A percentile compares a stretch with the other conserved stretches of the same genome.
Conservation (phyloP, 768 basidiomycete genomes). For the Suillus paluster region DNA sequence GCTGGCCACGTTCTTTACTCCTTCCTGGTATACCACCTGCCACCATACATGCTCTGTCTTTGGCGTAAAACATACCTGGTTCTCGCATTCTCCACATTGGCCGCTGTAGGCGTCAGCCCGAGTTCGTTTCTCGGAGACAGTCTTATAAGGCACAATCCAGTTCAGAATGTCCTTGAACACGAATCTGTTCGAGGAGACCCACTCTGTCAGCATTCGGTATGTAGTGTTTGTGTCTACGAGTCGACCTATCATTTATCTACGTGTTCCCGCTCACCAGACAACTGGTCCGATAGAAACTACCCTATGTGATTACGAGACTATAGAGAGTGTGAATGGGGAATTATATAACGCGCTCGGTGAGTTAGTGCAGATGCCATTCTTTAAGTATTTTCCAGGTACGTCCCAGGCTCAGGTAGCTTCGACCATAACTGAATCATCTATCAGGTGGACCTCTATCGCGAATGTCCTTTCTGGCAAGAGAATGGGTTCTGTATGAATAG, state of each 20-base stretch:
- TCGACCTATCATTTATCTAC: constrained; percentile 11
- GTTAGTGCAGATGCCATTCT: constrained; percentile 90
- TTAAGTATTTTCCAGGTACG: constrained; percentile 90
- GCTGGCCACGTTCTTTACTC: constrained; percentile 8
- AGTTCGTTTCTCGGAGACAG: constrained; percentile 62
- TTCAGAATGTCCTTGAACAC: constrained; percentile 77
- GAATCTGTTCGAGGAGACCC: constrained; percentile 49
- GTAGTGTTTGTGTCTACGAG: constrained; percentile 12
- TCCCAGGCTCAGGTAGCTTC: constrained; percentile 1
- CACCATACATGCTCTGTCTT: constrained; percentile 25
- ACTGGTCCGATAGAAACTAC: constrained; percentile 90
- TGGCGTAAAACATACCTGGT: constrained; percentile 32
- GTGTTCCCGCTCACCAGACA: constrained; percentile 45
- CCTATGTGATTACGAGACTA: constrained; percentile 89
- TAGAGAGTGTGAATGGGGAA: constrained; percentile 86
- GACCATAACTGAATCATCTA: not conserved
- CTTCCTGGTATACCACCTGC: not conserved
- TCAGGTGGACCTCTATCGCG: constrained; percentile 89
- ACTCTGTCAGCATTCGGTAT: constrained; percentile 46
- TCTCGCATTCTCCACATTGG: constrained; percentile 24
- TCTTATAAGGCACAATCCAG: constrained; percentile 59
- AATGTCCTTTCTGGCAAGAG: constrained; percentile 98
- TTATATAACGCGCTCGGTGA: constrained; percentile 76
- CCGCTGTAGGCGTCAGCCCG: constrained; percentile 26
- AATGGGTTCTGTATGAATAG: constrained; percentile 90